A percentile compares a stretch with the other conserved stretches of the same genome.
These are phyloP conservation scores for Aschersonia sp. DNA, from an alignment of 2,329 filamentous ascomycete species.

Conservation along the genomic window DNA sequence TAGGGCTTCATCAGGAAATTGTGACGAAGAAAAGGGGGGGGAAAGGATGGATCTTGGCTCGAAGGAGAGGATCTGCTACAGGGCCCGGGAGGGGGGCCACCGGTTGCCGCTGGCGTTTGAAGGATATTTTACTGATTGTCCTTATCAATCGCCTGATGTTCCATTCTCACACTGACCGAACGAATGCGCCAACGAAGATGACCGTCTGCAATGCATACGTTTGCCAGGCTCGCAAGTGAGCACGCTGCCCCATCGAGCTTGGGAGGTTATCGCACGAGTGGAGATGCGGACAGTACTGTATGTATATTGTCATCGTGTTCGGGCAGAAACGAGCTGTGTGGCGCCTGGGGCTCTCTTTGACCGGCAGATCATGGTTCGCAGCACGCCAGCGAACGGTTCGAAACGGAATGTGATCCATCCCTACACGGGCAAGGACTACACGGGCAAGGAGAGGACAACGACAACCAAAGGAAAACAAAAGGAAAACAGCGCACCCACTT, in stretches of 20 bases:
- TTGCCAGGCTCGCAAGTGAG: too few species aligned
- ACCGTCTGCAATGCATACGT: too few species aligned
- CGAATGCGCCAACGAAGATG: neutral
- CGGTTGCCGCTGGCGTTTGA: too few species aligned
- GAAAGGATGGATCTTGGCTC: neutral
- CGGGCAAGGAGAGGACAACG: conserved; percentile 1
- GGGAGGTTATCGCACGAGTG: too few species aligned
- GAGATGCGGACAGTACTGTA: too few species aligned
- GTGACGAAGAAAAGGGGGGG: neutral
- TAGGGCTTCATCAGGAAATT: neutral
- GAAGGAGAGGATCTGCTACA: neutral
- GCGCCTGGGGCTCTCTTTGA: neutral
- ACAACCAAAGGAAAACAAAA: neutral
- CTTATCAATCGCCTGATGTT: too few species aligned
- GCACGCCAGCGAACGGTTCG: conserved; percentile 5
- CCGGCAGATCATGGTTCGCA: conserved; percentile 8
- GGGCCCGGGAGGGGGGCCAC: too few species aligned
- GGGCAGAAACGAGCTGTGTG: neutral
- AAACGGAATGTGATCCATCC: neutral
- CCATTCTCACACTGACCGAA: neutral
- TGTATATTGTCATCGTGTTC: too few species aligned
- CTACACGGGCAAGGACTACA: conserved; percentile 6
- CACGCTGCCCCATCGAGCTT: too few species aligned
- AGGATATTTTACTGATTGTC: too few species aligned
- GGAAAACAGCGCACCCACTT: conserved; percentile 1